Base-by-base conservation (phyloP, 1,284 basidiomycete species). In the Ustilago xerochloae region DNA sequence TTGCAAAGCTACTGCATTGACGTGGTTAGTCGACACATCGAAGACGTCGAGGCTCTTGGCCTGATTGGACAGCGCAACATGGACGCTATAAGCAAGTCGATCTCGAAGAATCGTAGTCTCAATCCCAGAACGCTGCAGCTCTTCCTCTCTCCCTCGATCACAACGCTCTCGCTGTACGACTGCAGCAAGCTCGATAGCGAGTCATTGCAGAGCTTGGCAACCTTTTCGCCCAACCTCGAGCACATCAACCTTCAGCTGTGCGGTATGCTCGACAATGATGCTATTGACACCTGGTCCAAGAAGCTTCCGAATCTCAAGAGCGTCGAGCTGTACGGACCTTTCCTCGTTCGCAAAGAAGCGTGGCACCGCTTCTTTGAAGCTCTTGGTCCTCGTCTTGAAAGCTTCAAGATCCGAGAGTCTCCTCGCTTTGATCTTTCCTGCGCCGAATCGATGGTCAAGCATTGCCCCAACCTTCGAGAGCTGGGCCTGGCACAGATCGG, bases 41-140 rank as follows among this genome's bases (percentile, higher is more conserved):
- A 95, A 64, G 91, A 95, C 69, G 91, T 97, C 15, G 94, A 97
- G 69, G 91, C 92, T 0, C 87, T 98, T 6, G 94, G 94, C 0
- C 90, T 94, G 77, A 92, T 97, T 57, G 93, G 93, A 0, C 80
- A 88, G 1, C 54, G 63, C 45, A 82, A 80, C 63, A 56, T 75
- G 50, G 81, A 83, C n/a, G 69, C 70, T 4, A 73, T 82, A 69
- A 78, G 79, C 66, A 78, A 77, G 53, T 91, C 93, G 18, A 88
- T 99, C 36, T 91, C 91, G 38, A 93, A 92, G 84, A 93, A 92
- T 79, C 88, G 96, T 33, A 89, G 91, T 67, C 86, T 99, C 91
- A 94, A 64, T 33, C 45, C 71, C 91, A 91, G 66, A 92, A 91
- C 4, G 52, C 90, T 90, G 0, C 88, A 89, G 32, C 87, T 99